phyloP scores from a whole-genome alignment of 2,329 filamentous ascomycete genomes.

The Fusarium nygamai region DNA sequence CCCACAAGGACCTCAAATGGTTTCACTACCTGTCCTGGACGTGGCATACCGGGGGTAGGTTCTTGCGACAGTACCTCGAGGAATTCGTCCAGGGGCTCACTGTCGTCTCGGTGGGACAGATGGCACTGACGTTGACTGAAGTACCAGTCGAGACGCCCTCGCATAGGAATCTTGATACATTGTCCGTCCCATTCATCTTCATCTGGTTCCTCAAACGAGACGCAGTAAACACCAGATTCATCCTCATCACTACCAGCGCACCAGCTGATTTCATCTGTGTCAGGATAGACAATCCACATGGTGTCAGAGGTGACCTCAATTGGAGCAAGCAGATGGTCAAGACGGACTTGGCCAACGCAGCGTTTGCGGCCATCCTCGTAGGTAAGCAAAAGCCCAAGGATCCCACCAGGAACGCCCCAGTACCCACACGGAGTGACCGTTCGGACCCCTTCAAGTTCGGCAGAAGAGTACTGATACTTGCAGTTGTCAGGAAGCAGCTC shows the following conservation, averaged over 20 bases:
- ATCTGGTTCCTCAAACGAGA: background rate
- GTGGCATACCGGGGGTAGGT: background rate
- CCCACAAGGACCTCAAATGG: background rate
- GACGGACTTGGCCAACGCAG: background rate
- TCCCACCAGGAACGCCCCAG: accelerated
- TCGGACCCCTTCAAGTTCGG: accelerated
- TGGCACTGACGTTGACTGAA: background rate
- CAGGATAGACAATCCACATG: background rate
- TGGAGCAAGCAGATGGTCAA: accelerated
- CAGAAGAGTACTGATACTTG: background rate
- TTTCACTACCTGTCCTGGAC: accelerated
- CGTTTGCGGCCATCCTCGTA: background rate
- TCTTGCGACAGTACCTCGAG: background rate
- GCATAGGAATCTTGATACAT: background rate
- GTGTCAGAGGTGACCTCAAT: accelerated
- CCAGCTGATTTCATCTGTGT: background rate
- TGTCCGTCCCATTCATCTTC: accelerated
- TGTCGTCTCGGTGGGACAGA: background rate
- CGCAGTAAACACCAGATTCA: accelerated
- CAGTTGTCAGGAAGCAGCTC: accelerated
- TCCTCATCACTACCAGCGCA: accelerated
- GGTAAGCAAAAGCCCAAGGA: background rate
- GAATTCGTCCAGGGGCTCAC: background rate
- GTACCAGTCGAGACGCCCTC: background rate
- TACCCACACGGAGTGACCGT: background rate